Evolutionary conservation across 2,329 filamentous ascomycete genomes (phyloP), one percentile per base, ranked within the genome.

Genomic region (Alternaria incomplexa): DNA sequence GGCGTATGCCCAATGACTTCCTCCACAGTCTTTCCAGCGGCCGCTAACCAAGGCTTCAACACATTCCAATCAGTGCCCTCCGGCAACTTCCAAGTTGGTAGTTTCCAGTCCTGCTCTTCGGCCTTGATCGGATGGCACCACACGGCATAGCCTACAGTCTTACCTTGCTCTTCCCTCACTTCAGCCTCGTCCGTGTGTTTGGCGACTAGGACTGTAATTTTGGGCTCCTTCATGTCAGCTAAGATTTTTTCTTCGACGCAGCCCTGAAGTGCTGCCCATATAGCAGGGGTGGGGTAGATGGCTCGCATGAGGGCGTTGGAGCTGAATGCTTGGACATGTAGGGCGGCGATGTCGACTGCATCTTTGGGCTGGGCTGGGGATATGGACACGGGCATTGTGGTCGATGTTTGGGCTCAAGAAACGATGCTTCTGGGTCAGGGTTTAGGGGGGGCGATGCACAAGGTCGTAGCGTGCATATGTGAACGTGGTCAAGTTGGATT

Each of bases 291-390:
- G 20, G 59, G 59, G 48, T 64, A 61, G 20, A 64, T 64, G 25
- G 58, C 53, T 23, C 53, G 57, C 52, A 64, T 61, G 53, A 64
- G 52, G 22, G 22, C 53, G 32, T 64, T 64, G 12, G 58, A 45
- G 11, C 52, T 52, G 46, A 64, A 64, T 9, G 62, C 62, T 22
- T 59, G 43, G 23, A 48, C 43, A 36, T 64, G 62, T 25, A 64
- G 32, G 30, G 36, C 36, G 20, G 58, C 58, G 20, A 64, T 56
- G 10, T 36, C 47, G 5, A 58, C 28, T 25, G 47, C 58, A 17
- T 61, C 30, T 5, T 46, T 11, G 26, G 47, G 48, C 22, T 48
- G 28, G 44, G 62, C 62, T 23, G 59, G 28, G 17, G 22, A 17
- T 30, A 62, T 58, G 25, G 9, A 28, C 3, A 58, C 28, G 30